Base-by-base conservation (phyloP, 768 basidiomycete species). In the Suillus decipiens region DNA sequence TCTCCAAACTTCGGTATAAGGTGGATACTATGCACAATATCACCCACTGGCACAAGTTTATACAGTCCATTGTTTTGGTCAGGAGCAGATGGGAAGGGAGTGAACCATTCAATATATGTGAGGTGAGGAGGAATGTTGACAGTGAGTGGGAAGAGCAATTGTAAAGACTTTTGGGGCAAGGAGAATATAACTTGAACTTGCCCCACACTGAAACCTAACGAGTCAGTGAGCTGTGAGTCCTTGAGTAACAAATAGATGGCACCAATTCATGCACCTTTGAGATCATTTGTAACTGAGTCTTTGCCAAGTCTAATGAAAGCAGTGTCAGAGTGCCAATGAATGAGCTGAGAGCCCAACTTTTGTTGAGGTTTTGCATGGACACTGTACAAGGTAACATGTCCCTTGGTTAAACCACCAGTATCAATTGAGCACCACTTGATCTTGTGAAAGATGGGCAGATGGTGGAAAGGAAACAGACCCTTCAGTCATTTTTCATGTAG, bases 1-100 rank as follows among this genome's bases (percentile, higher is more conserved):
- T 64, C 64, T 0, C 77, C 76, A 63, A 76, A 78, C 39, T 68
- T 65, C 0, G 77, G 78, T n/a, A 74, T 70, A 0, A 79, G 64
- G 58, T 80, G 78, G 2, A 72, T 61, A 39, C 73, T 75, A 0
- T 65, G 62, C 1, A 37, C 19, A 5, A 79, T 74, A 1, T 67
- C 4, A 0, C 39, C 15, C 6, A 77, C 48, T 77, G 63, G 22
- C 47, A 48, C 12, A 10, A 80, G 53, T 47, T 70, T 70, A 61
- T 73, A 78, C 43, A 79, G 24, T 1, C 57, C 36, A 48, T 69
- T 68, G 57, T 71, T 65, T 0, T 14, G 45, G 31, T 76, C 67
- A 10, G 70, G 70, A n/a, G 34, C 61, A 48, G 69, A 70, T 14
- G 47, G 47, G 70, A 61, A 71, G 68, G 71, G 41, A 69, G 68